phyloP scores from a whole-genome alignment of 164 flowering plant species.

The Warburgia ugandensis region DNA sequence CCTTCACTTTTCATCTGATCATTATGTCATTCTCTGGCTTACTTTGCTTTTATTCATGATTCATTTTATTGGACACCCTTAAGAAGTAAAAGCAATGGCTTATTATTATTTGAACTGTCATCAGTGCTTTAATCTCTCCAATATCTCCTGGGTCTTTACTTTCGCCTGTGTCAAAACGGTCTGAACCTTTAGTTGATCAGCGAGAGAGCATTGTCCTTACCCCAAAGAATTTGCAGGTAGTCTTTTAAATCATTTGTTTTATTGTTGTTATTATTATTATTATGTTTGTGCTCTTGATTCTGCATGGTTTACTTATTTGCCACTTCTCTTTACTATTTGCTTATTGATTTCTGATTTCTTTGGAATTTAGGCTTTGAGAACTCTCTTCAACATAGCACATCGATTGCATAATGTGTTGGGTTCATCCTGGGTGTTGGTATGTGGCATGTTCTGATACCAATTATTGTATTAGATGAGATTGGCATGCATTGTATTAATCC shows the following conservation, averaged over 20 bases:
- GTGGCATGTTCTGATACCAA: conserved; percentile 8
- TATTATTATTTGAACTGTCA: conserved; percentile 13
- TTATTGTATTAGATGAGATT: neutral
- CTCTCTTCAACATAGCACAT: conserved; percentile 95
- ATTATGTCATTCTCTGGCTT: too few species aligned
- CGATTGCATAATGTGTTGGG: conserved; percentile 88
- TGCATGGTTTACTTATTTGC: conserved; percentile 1
- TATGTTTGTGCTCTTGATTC: neutral
- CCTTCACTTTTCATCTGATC: too few species aligned
- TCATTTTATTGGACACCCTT: too few species aligned
- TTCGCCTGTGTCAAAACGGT: conserved; percentile 77
- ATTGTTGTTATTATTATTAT: neutral
- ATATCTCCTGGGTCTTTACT: conserved; percentile 33
- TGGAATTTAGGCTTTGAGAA: conserved; percentile 70
- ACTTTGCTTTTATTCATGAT: too few species aligned
- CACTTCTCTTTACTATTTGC: neutral
- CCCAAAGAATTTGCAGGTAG: conserved; percentile 94
- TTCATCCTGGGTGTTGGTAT: conserved; percentile 95
- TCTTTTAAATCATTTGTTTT: conserved; percentile 1
- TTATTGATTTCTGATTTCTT: conserved; percentile 3
- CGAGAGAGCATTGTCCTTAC: conserved; percentile 76
- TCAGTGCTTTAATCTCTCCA: conserved; percentile 42
- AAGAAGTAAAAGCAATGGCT: conserved; percentile 2
- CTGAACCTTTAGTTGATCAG: conserved; percentile 57
- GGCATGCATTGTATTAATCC: neutral